Base-by-base conservation (phyloP, 306 rosid genomes). In the Quercus dentata region DNA sequence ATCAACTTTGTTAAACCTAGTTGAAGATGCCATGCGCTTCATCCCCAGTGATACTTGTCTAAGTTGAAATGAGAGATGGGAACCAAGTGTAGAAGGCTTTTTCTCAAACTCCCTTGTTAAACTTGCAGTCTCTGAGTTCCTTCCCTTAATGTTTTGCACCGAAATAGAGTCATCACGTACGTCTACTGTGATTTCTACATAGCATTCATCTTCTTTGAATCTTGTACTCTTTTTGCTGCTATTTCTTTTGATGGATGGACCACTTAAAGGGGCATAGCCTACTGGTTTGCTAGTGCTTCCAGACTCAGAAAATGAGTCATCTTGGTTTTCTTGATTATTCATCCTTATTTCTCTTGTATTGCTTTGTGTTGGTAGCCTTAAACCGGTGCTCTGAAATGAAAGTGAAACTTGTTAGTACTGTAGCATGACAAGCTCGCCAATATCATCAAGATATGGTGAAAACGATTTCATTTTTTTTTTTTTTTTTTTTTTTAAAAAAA, bases 181-280 rank as follows among this genome's bases (percentile, higher is more conserved):
- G 44, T 90, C 98, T 6, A 94, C 63, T 49, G 97, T 94, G 15
- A 94, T 92, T 72, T 94, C 98, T 3, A 94, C 98, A 33, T 82
- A 11, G 12, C 46, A 0, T 31, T 89, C 96, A 1, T 85, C 89
- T 28, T 81, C 88, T 49, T 82, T 84, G 87, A 83, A 89, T 44
- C 94, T 83, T 0, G 89, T 85, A 71, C 92, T 89, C 69, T 71
- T 84, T 81, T 84, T 87, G 76, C 84, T 89, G 80, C 83, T 80
- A 76, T 73, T 85, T 63, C 71, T 85, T 56, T 78, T 84, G 82
- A 78, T 58, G 25, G 89, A 75, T 3, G 95, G 94, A 5, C 94
- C 96, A 19, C 92, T 89, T n/a, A 91, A 69, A 4, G 91, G 97
- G 9, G 97, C 97, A 81, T 83, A 84, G 49, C 86, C 93, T 30